Evolutionary conservation across 129 eudicot genomes (phyloP).

Genomic region (Lactuca sativa): DNA sequence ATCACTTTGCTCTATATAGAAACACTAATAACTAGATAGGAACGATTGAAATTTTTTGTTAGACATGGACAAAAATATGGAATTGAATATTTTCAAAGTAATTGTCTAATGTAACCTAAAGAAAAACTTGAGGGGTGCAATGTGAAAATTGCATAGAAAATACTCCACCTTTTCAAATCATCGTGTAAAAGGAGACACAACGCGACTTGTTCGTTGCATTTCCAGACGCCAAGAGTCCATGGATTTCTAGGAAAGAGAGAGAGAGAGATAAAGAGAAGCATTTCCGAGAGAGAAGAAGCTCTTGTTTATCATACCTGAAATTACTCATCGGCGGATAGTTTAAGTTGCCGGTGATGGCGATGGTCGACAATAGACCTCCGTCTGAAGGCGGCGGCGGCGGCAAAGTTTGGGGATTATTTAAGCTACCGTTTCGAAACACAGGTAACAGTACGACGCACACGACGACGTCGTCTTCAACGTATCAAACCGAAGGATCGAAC

Average conservation of each 20-base stretch:
- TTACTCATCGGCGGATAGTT: neutral
- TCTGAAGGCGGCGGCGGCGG: slow-evolving; percentile 33
- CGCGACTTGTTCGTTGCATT: slow-evolving; percentile 19
- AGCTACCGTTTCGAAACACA: slow-evolving; percentile 56
- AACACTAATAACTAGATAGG: too few relatives aligned
- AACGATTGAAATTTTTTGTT: neutral
- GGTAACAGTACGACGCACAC: slow-evolving; percentile 10
- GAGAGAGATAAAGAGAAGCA: neutral
- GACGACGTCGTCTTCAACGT: slow-evolving; percentile 36
- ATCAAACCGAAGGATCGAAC: slow-evolving; percentile 20
- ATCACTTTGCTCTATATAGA: neutral
- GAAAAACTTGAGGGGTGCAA: neutral
- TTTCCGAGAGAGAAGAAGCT: neutral
- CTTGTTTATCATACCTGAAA: neutral
- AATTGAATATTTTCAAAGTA: neutral
- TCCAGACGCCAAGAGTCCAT: slow-evolving; percentile 1
- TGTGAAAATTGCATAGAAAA: slow-evolving; percentile 2
- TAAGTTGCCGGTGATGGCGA: slow-evolving; percentile 36
- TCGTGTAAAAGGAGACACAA: slow-evolving; percentile 12
- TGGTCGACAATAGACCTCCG: slow-evolving; percentile 39
- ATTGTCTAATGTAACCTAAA: neutral
- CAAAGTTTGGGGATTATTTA: slow-evolving; percentile 59
- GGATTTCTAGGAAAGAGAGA: neutral
- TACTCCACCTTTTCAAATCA: slow-evolving; percentile 15
- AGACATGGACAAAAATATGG: neutral